phyloP scores from a whole-genome alignment of 2,329 filamentous ascomycete genomes.

The Trichoderma simmonsii region DNA sequence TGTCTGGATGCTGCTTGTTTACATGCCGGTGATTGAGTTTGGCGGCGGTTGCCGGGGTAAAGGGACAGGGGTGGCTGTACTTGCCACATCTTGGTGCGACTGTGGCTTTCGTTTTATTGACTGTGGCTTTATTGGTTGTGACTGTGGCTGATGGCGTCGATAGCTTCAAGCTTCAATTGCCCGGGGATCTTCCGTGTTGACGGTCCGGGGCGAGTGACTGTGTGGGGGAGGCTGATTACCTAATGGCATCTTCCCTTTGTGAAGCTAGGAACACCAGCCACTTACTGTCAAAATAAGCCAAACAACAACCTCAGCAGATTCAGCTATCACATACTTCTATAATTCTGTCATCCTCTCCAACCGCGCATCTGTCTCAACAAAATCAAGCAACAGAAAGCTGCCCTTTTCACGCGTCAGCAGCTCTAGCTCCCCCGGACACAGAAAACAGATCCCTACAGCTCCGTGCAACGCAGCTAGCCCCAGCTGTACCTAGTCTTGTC shows the following conservation, averaged over 20 bases:
- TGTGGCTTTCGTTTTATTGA: conserved; percentile 10
- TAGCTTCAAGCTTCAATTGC: not conserved
- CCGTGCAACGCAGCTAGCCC: conserved; percentile 1
- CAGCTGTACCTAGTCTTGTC: not conserved
- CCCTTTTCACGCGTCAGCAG: not conserved
- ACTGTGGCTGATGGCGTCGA: not conserved
- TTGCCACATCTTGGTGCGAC: not conserved
- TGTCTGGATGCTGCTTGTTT: not conserved
- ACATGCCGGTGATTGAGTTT: not conserved
- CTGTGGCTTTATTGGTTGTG: too few relatives aligned
- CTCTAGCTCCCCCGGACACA: not conserved
- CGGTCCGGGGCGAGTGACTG: not conserved
- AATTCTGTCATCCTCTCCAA: not conserved
- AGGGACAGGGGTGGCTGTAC: not conserved
- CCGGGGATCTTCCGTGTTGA: not conserved
- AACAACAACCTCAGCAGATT: not conserved
- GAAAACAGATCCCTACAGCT: not conserved
- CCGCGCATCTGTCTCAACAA: not conserved
- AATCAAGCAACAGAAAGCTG: not conserved
- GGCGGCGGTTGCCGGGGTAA: conserved; percentile 14
- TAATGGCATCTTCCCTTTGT: not conserved
- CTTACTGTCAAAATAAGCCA: not conserved
- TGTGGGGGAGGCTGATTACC: not conserved
- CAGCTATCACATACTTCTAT: not conserved
- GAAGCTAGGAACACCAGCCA: not conserved